These are phyloP conservation scores for Areca catechu DNA, from an alignment of 176 grass and related monocot genomes.

Conservation along the genomic window DNA sequence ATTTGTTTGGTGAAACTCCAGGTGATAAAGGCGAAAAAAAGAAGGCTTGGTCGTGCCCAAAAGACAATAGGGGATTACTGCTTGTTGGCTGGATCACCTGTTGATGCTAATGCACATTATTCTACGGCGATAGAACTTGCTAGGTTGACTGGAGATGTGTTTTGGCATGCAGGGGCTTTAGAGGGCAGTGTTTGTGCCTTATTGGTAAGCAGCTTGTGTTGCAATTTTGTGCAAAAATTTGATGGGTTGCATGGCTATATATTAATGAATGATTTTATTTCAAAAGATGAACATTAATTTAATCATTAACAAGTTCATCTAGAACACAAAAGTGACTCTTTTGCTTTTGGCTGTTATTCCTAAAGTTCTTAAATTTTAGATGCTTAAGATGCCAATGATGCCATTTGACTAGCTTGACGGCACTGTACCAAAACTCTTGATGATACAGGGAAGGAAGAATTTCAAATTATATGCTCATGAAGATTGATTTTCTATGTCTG, in stretches of 20 bases:
- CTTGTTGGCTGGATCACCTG: slow-evolving; percentile 86
- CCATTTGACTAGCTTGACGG: too few relatives aligned
- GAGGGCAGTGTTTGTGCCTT: slow-evolving; percentile 91
- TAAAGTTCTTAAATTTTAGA: too few relatives aligned
- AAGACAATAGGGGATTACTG: slow-evolving; percentile 98
- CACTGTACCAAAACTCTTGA: too few relatives aligned
- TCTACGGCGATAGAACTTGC: slow-evolving; percentile 93
- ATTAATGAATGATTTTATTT: not conserved
- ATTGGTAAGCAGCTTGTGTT: slow-evolving; percentile 37
- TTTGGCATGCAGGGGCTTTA: slow-evolving; percentile 98
- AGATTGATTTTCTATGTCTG: slow-evolving; percentile 9
- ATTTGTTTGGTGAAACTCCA: slow-evolving; percentile 16
- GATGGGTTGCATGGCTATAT: not conserved
- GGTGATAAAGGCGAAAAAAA: slow-evolving; percentile 98
- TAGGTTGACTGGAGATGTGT: slow-evolving; percentile 95
- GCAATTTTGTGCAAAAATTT: too few relatives aligned
- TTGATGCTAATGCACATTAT: slow-evolving; percentile 96
- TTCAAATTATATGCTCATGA: not conserved
- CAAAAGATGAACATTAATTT: not conserved
- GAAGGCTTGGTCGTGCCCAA: slow-evolving; percentile 85
- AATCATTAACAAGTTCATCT: too few relatives aligned
- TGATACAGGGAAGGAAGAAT: not conserved
- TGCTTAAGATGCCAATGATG: too few relatives aligned
- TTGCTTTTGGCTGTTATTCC: too few relatives aligned
- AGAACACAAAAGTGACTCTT: too few relatives aligned